Percentiles rank a stretch among this genome's conserved stretches.
Evolutionary conservation across 2,329 filamentous ascomycete species (phyloP).

Genomic region (Aspergillus costaricaensis): DNA sequence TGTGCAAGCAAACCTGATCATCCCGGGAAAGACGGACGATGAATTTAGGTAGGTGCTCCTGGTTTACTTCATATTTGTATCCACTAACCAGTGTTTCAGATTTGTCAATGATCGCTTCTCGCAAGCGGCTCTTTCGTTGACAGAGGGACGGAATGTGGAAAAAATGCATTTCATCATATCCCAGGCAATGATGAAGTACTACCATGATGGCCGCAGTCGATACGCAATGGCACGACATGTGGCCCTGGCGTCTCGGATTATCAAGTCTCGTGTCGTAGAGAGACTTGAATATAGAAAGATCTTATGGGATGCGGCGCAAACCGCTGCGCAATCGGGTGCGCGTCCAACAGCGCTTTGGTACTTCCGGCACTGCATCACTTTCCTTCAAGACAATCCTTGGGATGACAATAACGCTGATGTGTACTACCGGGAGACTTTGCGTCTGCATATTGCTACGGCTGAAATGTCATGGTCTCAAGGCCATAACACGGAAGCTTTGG

Average conservation of each 20-base stretch:
- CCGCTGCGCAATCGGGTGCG: constrained; percentile 78
- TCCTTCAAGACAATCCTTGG: constrained; percentile 84
- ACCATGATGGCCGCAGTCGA: constrained; percentile 61
- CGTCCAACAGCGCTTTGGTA: constrained; percentile 80
- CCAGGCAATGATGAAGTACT: constrained; percentile 75
- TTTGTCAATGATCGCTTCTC: constrained; percentile 89
- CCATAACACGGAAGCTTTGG: constrained; percentile 66
- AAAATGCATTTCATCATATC: constrained; percentile 93
- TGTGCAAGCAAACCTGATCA: constrained; percentile 76
- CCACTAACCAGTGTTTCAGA: constrained; percentile 39
- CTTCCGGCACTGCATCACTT: constrained; percentile 71
- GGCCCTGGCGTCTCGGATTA: constrained; percentile 72
- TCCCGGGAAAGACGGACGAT: constrained; percentile 81
- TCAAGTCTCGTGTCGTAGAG: constrained; percentile 64
- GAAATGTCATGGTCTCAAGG: constrained; percentile 82
- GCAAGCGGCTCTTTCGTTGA: constrained; percentile 69
- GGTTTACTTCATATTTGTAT: constrained; percentile 7
- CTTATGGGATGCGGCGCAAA: constrained; percentile 75
- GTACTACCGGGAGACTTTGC: constrained; percentile 82
- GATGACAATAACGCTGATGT: constrained; percentile 68
- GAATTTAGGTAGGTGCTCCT: constrained; percentile 59
- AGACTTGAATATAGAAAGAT: constrained; percentile 72
- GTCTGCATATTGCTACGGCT: constrained; percentile 74
- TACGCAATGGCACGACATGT: constrained; percentile 81
- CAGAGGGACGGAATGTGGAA: constrained; percentile 64